Evolutionary conservation across 257 asterid genomes (phyloP), one percentile per base, ranked within the genome.

Genomic region (Salvia hispanica): DNA sequence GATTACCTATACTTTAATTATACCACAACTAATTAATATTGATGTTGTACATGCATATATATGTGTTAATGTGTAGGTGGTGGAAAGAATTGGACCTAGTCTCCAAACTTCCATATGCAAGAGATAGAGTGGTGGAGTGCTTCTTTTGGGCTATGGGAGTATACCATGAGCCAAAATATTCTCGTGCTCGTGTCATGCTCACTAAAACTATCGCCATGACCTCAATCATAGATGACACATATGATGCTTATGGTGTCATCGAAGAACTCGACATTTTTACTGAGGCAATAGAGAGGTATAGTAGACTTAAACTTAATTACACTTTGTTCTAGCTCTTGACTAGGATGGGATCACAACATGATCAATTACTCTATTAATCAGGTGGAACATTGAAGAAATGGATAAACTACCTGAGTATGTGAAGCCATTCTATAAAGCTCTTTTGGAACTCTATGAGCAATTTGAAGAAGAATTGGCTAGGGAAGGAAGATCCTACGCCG

Each of bases 351-450:
- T 2, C 9, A 7, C 3, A 40, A 7, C 11, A 2, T 48, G 8
- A 16, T 15, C 4, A 50, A 15, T 50, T 15, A 6, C 4, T 2
- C 4, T 2, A 15, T 2, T 2, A 11, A 6, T 50, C 2, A 77
- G 81, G 62, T 77, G 82, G 82, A 47, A 73, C 64, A 44, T 55
- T 2, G 53, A 16, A 2, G 78, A 67, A 34, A 48, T 57, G 9
- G 46, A 18, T 21, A 39, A 6, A 9, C 78, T 77, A 4, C 76
- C 78, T 0, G 34, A 50, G 4, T 48, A 57, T 21, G 16, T 77
- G 50, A 69, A 56, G 11, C 34, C 57, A 8, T 4, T 47, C n/a
- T 73, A 69, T 10, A 33, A 39, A 16, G 72, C 25, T 8, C 37
- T 72, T 9, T 3, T 77, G 13, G 48, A 67, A 59, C 55, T 69